phyloP scores from a whole-genome alignment of 2,329 filamentous ascomycete species.

The Paecilomyces fulvus region DNA sequence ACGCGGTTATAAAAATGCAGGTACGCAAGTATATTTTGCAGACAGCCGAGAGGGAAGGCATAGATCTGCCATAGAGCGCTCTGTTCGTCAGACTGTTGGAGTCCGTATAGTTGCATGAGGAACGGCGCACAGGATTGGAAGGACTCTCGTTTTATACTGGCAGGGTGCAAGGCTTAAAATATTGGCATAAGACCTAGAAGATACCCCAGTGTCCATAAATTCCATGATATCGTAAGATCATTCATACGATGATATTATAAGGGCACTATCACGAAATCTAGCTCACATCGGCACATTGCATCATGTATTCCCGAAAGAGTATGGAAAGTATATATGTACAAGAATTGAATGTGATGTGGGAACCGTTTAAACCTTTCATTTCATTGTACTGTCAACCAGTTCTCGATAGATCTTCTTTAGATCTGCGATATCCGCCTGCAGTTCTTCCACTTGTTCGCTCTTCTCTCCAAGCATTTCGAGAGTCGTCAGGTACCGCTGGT shows the following conservation, averaged over 20 bases:
- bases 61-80: constrained; percentile 47
- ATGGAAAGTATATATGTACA: constrained; percentile 8
- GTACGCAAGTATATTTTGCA: constrained; percentile 69
- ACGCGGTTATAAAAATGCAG: constrained; percentile 30
- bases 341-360: neutral
- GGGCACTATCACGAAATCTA: neutral
- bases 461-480: constrained; percentile 95
- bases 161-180: neutral
- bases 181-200: neutral
- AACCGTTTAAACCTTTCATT: constrained; percentile 33
- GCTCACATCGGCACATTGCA: constrained; percentile 1
- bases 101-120: neutral
- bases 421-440: constrained; percentile 80
- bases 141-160: neutral
- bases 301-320: neutral
- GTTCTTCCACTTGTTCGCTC: constrained; percentile 87
- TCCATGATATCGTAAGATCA: neutral
- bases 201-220: neutral
- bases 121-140: neutral
- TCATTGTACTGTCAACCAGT: constrained; percentile 75
- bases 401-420: constrained; percentile 96
- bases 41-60: constrained; percentile 74
- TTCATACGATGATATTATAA: constrained; percentile 1
- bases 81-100: neutral
- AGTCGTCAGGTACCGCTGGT: constrained; percentile 77